Base-by-base conservation (phyloP, 257 asterid genomes). In the Solanum pimpinellifolium region DNA sequence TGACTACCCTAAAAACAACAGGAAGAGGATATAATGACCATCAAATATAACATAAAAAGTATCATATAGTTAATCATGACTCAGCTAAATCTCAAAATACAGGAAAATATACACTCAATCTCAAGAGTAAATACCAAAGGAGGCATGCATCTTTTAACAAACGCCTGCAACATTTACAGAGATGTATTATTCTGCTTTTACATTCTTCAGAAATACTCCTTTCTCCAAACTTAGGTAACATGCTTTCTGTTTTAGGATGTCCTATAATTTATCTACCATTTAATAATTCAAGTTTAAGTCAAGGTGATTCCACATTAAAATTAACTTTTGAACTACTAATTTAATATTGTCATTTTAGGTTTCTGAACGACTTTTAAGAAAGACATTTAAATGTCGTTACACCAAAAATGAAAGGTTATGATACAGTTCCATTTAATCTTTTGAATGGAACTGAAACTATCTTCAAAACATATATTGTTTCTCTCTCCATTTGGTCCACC, bases 1-100 rank as follows among this genome's bases (percentile, higher is more conserved):
- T 87, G 94, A 90, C 89, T 90, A 88, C 84, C 94, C 98, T 95
- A 94, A 33, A 86, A 88, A 83, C 69, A 80, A 29, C 85, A 39
- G 42, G 75, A 90, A 8, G 87, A 88, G 86, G 87, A 85, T 84
- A 75, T 56, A 86, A 87, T 83, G 88, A 87, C 29, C 44, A 80
- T 80, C 85, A 80, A 80, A 47, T 16, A 47, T 46, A 80, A 29
- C 29, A 47, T 47, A 47, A 29, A 18, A 47, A 44, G 65, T 47
- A 47, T 80, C 65, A 18, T 47, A 47, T 47, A 47, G 85, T 29
- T 47, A 47, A 46, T 16, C 68, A 47, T 80, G 85, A 49, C 25
- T 5, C 68, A 29, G 20, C 44, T 18, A 47, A 80, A 29, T 29
- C 37, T 29, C 18, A 27, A 47, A 80, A 80, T 80, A 81, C 47